Evolutionary conservation across 1,284 basidiomycete species (phyloP).

Genomic region (Moesziomyces parantarcticus): DNA sequence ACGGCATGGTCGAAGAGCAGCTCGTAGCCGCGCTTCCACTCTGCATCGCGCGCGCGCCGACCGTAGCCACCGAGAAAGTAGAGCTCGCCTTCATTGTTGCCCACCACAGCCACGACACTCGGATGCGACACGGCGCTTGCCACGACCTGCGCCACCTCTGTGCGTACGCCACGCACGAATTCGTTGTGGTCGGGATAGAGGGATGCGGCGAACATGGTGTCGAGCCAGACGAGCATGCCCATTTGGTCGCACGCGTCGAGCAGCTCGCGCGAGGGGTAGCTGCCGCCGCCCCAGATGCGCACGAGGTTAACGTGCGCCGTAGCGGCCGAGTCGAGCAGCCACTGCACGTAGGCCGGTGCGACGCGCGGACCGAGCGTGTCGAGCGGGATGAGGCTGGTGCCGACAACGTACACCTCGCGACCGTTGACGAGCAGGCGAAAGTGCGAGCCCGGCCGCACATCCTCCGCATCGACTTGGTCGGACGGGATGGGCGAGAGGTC

Average conservation of each 20-base stretch:
- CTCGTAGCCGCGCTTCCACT: slow-evolving; percentile 42
- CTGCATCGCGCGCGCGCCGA: slow-evolving; percentile 11
- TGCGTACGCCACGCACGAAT: slow-evolving; percentile 72
- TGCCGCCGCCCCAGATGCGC: slow-evolving; percentile 59
- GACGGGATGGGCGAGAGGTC: slow-evolving; percentile 42
- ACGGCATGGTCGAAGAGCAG: slow-evolving; percentile 71
- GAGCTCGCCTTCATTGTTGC: slow-evolving; percentile 55
- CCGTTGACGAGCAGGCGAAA: slow-evolving; percentile 54
- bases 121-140: slow-evolving; percentile 73
- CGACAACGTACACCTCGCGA: slow-evolving; percentile 43
- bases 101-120: slow-evolving; percentile 57
- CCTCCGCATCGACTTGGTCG: slow-evolving; percentile 17
- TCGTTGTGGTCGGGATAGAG: slow-evolving; percentile 71
- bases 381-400: slow-evolving; percentile 49
- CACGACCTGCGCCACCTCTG: slow-evolving; percentile 75
- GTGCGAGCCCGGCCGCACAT: slow-evolving; percentile 39
- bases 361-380: slow-evolving; percentile 43
- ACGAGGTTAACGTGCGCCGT: slow-evolving; percentile 50
- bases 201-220: slow-evolving; percentile 74
- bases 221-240: slow-evolving; percentile 76
- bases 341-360: slow-evolving; percentile 26
- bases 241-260: slow-evolving; percentile 75
- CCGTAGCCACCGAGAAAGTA: slow-evolving; percentile 36
- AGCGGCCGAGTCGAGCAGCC: slow-evolving; percentile 41
- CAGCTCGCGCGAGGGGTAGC: slow-evolving; percentile 68